phyloP scores from a whole-genome alignment of 2,329 filamentous ascomycete genomes.

The Colletotrichum eleusines region DNA sequence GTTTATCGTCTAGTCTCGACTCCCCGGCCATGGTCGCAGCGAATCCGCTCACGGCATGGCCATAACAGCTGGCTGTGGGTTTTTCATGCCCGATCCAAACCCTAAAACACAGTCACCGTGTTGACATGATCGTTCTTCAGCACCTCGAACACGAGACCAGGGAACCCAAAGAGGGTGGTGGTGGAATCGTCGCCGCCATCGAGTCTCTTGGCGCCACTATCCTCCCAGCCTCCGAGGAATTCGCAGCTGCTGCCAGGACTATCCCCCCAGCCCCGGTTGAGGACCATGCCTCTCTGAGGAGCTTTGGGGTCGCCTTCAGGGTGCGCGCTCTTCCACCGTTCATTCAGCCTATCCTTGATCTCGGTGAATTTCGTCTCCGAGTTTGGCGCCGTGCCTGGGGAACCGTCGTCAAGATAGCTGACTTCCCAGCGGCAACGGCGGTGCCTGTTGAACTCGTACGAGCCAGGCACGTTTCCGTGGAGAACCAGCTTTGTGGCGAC shows the following conservation, averaged over 20 bases:
- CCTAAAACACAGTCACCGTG: constrained; percentile 86
- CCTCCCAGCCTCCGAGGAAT: constrained; percentile 87
- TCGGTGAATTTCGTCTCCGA: constrained; percentile 85
- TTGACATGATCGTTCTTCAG: constrained; percentile 92
- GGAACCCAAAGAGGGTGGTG: constrained; percentile 93
- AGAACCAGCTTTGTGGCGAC: constrained; percentile 93
- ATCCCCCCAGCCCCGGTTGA: constrained; percentile 92
- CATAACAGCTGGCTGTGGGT: constrained; percentile 25
- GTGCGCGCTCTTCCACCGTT: constrained; percentile 78
- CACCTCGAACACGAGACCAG: constrained; percentile 94
- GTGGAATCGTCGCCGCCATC: constrained; percentile 70
- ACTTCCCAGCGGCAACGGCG: constrained; percentile 90
- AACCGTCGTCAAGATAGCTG: constrained; percentile 63
- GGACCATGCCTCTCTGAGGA: constrained; percentile 80
- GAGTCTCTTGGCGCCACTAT: constrained; percentile 69
- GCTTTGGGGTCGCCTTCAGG: constrained; percentile 63
- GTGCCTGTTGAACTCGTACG: constrained; percentile 96
- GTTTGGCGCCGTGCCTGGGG: constrained; percentile 62
- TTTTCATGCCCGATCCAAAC: constrained; percentile 37
- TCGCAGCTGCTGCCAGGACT: constrained; percentile 92
- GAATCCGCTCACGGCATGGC: constrained; percentile 9
- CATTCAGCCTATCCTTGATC: constrained; percentile 75
- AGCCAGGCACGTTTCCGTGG: constrained; percentile 94
- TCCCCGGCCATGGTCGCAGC: constrained; percentile 20
- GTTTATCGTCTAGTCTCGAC: constrained; percentile 28